phyloP scores from a whole-genome alignment of 2,329 filamentous ascomycete genomes.

The Talaromyces sp. region DNA sequence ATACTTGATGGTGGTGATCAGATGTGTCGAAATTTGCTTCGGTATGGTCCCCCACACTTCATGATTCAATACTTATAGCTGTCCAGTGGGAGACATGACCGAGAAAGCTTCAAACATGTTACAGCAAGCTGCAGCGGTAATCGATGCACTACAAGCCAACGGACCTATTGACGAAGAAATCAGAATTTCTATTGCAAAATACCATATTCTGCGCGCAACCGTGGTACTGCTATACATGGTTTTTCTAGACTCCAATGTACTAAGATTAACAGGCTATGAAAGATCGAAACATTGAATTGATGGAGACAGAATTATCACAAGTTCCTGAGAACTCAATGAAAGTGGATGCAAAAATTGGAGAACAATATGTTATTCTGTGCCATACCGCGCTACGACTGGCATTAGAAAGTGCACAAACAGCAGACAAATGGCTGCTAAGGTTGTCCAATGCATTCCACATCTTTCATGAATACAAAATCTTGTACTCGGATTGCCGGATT shows the following conservation, averaged over 20 bases:
- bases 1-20: slow-evolving; percentile 2
- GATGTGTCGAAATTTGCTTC: slow-evolving; percentile 8
- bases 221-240: slow-evolving; percentile 38
- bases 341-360: slow-evolving; percentile 47
- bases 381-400: slow-evolving; percentile 66
- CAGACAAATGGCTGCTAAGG: slow-evolving; percentile 68
- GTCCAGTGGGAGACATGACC: slow-evolving; percentile 54
- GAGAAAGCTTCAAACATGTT: slow-evolving; percentile 46
- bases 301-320: slow-evolving; percentile 70
- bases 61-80: slow-evolving; percentile 47
- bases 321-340: slow-evolving; percentile 33
- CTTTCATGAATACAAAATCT: slow-evolving; percentile 27
- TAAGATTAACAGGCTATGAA: slow-evolving; percentile 1
- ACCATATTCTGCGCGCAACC: slow-evolving; percentile 57
- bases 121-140: slow-evolving; percentile 47
- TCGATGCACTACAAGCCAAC: not conserved
- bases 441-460: slow-evolving; percentile 54
- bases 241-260: not conserved
- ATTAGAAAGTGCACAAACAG: slow-evolving; percentile 46
- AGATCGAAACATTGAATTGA: slow-evolving; percentile 59
- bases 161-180: slow-evolving; percentile 4
- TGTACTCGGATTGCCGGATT: not conserved
- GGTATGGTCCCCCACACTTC: not conserved
- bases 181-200: slow-evolving; percentile 45
- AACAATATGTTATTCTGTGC: slow-evolving; percentile 61